Evolutionary conservation across 2,329 filamentous ascomycete species (phyloP).

Genomic region (Colletotrichum siamense): DNA sequence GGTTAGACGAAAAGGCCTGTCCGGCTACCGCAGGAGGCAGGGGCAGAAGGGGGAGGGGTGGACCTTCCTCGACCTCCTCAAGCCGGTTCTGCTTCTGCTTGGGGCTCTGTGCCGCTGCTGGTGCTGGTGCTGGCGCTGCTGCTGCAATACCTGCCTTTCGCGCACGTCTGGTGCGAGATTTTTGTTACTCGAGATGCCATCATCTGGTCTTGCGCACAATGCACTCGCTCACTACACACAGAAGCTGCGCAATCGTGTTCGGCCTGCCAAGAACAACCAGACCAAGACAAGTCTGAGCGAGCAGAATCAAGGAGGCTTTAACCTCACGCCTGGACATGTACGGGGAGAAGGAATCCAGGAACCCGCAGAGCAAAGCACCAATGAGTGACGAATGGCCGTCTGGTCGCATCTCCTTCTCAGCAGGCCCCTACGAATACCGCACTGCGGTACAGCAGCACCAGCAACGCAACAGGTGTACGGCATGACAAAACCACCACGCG

Average conservation of each 20-base stretch:
- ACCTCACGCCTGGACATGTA: background rate
- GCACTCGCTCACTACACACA: background rate
- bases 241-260: slow-evolving; percentile 3
- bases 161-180: background rate
- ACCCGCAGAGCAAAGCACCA: background rate
- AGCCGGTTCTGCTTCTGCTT: background rate
- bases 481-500: slow-evolving; percentile 11
- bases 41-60: background rate
- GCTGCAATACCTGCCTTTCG: background rate
- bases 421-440: background rate
- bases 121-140: background rate
- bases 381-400: background rate
- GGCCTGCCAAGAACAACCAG: background rate
- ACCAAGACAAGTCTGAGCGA: slow-evolving; percentile 9
- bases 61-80: slow-evolving; percentile 1
- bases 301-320: background rate
- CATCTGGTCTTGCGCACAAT: background rate
- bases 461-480: background rate
- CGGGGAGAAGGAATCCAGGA: background rate
- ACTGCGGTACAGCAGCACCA: background rate
- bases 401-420: background rate
- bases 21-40: background rate
- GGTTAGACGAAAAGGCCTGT: background rate
- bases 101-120: background rate
- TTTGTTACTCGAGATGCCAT: background rate